These are phyloP conservation scores for Cairneyella variabilis DNA, from an alignment of 495 filamentous ascomycete genomes.

Conservation along the genomic window DNA sequence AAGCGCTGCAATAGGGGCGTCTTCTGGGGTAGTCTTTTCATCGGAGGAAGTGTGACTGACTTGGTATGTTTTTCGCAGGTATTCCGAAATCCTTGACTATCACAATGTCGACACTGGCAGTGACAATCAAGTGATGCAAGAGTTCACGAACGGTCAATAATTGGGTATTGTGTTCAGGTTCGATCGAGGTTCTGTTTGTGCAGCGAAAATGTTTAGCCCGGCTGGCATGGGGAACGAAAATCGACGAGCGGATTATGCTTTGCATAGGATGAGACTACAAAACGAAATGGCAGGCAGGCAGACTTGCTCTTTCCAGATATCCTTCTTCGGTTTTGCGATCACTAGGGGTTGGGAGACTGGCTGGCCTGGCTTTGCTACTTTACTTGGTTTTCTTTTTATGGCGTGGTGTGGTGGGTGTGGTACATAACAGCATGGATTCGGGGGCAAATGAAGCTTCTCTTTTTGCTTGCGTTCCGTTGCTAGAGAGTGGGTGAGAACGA, in stretches of 20 bases:
- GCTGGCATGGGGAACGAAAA: too few relatives aligned
- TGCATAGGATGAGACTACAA: background rate
- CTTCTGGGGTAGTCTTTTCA: conserved; percentile 10
- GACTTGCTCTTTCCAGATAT: too few relatives aligned
- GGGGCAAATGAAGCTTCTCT: background rate
- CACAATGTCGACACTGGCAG: conserved; percentile 64
- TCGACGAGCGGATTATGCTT: too few relatives aligned
- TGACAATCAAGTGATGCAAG: conserved; percentile 19
- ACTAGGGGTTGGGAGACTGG: conserved; percentile 2
- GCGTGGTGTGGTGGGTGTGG: background rate
- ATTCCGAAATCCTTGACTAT: conserved; percentile 98
- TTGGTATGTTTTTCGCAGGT: conserved; percentile 55
- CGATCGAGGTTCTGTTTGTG: too few relatives aligned
- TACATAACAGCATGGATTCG: background rate
- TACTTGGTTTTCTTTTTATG: background rate
- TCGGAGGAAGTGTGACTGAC: conserved; percentile 26
- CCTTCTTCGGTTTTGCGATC: too few relatives aligned
- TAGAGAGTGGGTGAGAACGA: too few relatives aligned
- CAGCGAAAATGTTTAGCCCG: background rate
- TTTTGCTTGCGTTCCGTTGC: background rate
- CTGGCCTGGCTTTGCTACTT: too few relatives aligned
- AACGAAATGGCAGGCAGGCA: too few relatives aligned
- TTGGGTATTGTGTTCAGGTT: background rate
- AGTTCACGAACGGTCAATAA: conserved; percentile 11
- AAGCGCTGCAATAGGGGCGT: conserved; percentile 12